Percentiles rank a stretch among this genome's conserved stretches.
phyloP scores from a whole-genome alignment of 768 basidiomycete genomes.

The Hemileccinum impolitum region DNA sequence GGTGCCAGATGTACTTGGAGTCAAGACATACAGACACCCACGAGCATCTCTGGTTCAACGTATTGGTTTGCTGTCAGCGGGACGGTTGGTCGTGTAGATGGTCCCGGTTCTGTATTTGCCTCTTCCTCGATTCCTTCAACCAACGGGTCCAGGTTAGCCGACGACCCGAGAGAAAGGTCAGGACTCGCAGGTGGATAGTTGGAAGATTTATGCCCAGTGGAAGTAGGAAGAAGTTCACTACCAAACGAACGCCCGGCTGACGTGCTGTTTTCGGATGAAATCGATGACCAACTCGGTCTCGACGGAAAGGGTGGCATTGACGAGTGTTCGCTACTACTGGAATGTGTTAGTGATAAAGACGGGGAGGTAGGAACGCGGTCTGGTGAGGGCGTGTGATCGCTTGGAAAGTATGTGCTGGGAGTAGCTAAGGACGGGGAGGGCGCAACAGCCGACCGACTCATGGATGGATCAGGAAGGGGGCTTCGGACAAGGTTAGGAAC shows the following conservation, averaged over 20 bases:
- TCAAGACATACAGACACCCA: constrained; percentile 58
- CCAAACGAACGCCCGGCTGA: constrained; percentile 11
- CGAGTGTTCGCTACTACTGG: constrained; percentile 15
- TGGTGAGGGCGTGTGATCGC: constrained; percentile 11
- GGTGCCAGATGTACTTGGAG: background rate
- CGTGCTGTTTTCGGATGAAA: constrained; percentile 23
- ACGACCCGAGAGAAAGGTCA: constrained; percentile 16
- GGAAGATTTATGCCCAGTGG: constrained; percentile 19
- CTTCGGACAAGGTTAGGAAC: constrained; percentile 21
- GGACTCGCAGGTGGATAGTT: constrained; percentile 22
- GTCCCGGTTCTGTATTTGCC: constrained; percentile 8
- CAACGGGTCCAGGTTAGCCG: constrained; percentile 11
- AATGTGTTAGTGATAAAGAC: constrained; percentile 13
- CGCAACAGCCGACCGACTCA: constrained; percentile 6
- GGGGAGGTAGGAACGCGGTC: constrained; percentile 14
- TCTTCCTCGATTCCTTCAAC: constrained; percentile 21
- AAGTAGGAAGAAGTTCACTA: constrained; percentile 10
- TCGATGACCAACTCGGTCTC: constrained; percentile 23
- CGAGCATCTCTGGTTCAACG: constrained; percentile 54
- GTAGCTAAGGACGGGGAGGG: constrained; percentile 5
- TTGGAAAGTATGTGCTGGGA: constrained; percentile 6
- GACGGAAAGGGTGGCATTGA: constrained; percentile 12
- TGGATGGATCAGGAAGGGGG: constrained; percentile 9
- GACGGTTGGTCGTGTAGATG: constrained; percentile 11
- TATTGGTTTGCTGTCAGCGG: constrained; percentile 38